Evolutionary conservation across 179 eudicot species (phyloP).

Genomic region (Beta corolliflora): DNA sequence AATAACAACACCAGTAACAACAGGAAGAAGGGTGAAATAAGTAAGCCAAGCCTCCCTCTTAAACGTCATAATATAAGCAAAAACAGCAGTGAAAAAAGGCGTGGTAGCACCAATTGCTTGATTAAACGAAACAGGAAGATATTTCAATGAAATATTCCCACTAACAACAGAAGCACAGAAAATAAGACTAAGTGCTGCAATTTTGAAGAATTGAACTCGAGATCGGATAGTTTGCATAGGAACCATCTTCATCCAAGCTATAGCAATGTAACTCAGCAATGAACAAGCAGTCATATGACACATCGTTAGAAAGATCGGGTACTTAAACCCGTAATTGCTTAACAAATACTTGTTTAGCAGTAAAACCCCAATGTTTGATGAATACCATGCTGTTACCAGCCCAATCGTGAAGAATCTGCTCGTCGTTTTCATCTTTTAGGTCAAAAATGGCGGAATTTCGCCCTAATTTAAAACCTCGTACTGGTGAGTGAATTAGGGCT

Average conservation of each 20-base stretch:
- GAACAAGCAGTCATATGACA: slow-evolving; percentile 90
- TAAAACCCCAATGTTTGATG: slow-evolving; percentile 78
- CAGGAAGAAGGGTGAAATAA: slow-evolving; percentile 71
- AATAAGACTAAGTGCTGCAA: slow-evolving; percentile 62
- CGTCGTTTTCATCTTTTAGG: slow-evolving; percentile 35
- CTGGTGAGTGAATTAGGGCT: not conserved
- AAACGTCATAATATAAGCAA: slow-evolving; percentile 72
- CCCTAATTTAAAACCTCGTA: slow-evolving; percentile 17
- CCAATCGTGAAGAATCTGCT: slow-evolving; percentile 60
- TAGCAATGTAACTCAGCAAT: slow-evolving; percentile 67
- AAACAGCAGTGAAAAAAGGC: slow-evolving; percentile 86
- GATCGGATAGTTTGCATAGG: slow-evolving; percentile 77
- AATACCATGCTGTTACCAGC: slow-evolving; percentile 66
- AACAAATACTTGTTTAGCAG: slow-evolving; percentile 70
- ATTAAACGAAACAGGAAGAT: slow-evolving; percentile 77
- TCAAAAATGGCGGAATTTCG: not conserved
- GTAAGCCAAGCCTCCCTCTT: slow-evolving; percentile 91
- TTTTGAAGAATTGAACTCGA: slow-evolving; percentile 67
- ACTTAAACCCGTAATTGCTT: slow-evolving; percentile 73
- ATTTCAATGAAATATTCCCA: slow-evolving; percentile 67
- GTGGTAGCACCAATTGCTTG: slow-evolving; percentile 95
- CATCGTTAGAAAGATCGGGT: slow-evolving; percentile 83
- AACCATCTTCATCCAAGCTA: slow-evolving; percentile 74
- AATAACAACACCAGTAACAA: slow-evolving; percentile 82
- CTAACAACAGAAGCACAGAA: slow-evolving; percentile 81